Conservation (phyloP, 345 rosid genomes). For the Boechera retrofracta region DNA sequence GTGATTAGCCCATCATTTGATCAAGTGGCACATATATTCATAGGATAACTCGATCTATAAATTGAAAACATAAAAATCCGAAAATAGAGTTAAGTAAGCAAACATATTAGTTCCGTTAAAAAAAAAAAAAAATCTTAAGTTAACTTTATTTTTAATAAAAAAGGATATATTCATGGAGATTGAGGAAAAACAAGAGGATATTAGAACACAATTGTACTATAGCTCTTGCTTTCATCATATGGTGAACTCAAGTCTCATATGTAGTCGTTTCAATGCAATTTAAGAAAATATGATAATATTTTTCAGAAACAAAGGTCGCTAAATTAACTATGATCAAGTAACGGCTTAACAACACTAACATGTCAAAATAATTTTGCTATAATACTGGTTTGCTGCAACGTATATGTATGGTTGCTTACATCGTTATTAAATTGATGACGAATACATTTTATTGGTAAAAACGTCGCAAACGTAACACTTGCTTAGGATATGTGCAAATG, state of each 20-base stretch:
- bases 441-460: not conserved
- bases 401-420: not conserved
- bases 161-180: not conserved
- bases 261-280: no score
- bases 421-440: not conserved
- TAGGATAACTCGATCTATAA: not conserved
- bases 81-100: not conserved
- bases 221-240: not conserved
- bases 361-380: no score
- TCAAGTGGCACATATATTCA: slow-evolving; percentile 30
- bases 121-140: no score
- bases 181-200: not conserved
- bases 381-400: not conserved
- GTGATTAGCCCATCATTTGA: slow-evolving; percentile 48
- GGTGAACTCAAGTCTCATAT: not conserved
- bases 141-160: not conserved
- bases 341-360: no score
- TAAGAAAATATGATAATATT: no score
- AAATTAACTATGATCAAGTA: no score
- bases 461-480: not conserved
- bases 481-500: not conserved
- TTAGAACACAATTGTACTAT: no score
- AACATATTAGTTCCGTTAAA: not conserved
- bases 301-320: no score
- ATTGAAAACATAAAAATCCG: not conserved